phyloP scores from a whole-genome alignment of 2,329 filamentous ascomycete species.

The Fusarium sp. region DNA sequence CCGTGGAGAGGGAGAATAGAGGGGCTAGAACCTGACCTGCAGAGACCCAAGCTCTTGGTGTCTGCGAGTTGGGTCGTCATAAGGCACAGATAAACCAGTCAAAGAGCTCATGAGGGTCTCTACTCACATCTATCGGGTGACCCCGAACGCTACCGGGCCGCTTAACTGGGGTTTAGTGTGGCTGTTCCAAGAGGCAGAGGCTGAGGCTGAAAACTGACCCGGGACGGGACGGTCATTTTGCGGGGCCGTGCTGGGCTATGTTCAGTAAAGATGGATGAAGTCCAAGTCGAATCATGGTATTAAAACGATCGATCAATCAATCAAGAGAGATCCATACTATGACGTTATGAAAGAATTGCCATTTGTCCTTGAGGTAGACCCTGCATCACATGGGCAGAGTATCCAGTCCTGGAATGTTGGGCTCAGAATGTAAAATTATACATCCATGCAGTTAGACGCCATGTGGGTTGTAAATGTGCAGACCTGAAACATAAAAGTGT shows the following conservation, averaged over 20 bases:
- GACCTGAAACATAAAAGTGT: background rate
- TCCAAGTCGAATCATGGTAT: slow-evolving; percentile 4
- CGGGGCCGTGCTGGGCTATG: slow-evolving; percentile 22
- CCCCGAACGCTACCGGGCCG: slow-evolving; percentile 41
- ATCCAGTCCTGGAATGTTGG: background rate
- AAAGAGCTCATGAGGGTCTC: slow-evolving; percentile 27
- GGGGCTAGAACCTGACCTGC: slow-evolving; percentile 46
- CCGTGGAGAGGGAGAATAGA: slow-evolving; percentile 14
- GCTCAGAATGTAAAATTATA: background rate
- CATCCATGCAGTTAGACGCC: too few species aligned
- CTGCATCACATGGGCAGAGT: background rate
- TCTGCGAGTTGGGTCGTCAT: slow-evolving; percentile 25
- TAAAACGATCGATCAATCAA: background rate
- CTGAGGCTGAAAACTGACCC: slow-evolving; percentile 37
- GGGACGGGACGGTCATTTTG: slow-evolving; percentile 13
- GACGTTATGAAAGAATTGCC: background rate
- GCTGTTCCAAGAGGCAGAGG: slow-evolving; percentile 26
- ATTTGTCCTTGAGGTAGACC: background rate
- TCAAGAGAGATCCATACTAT: too few species aligned
- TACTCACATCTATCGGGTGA: slow-evolving; percentile 32
- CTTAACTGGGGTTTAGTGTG: slow-evolving; percentile 39
- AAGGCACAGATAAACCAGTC: slow-evolving; percentile 32
- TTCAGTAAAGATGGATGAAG: slow-evolving; percentile 14
- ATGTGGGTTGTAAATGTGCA: background rate
- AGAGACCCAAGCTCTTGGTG: slow-evolving; percentile 32